These are phyloP conservation scores for Micractinium sp. DNA, from an alignment of 139 green algal genomes.

Conservation along the genomic window DNA sequence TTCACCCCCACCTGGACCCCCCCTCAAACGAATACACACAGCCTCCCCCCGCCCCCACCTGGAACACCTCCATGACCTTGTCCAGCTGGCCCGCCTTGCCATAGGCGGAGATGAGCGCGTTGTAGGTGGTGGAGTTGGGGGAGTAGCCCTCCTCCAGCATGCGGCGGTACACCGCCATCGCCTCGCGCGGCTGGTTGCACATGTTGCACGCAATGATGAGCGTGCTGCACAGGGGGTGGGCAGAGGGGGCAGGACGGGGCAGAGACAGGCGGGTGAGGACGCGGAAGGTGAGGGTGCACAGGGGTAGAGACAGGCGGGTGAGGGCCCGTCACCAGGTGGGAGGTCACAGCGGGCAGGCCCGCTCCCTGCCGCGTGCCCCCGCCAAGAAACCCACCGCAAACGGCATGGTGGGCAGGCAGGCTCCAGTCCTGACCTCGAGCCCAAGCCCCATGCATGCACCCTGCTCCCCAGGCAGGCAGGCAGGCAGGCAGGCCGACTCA, in stretches of 20 bases:
- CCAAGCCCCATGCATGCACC: background rate
- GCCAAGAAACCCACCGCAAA: no score
- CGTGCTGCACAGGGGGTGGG: slow-evolving; percentile 43
- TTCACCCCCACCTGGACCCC: no score
- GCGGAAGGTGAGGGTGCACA: background rate
- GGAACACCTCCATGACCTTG: slow-evolving; percentile 71
- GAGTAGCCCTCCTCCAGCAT: slow-evolving; percentile 69
- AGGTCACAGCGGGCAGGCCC: background rate
- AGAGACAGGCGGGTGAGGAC: background rate
- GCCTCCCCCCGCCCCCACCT: slow-evolving; percentile 36
- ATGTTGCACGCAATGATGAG: slow-evolving; percentile 92
- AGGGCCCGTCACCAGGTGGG: background rate
- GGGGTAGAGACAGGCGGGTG: background rate
- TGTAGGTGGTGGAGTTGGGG: slow-evolving; percentile 88
- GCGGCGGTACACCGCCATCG: slow-evolving; percentile 57
- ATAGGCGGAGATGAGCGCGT: slow-evolving; percentile 83
- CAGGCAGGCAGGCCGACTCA: background rate
- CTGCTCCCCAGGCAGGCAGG: background rate
- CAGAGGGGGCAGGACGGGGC: background rate
- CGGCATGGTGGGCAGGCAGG: background rate
- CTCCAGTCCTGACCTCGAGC: background rate
- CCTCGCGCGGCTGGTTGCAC: slow-evolving; percentile 85
- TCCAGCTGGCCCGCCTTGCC: slow-evolving; percentile 71
- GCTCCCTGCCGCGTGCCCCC: no score
- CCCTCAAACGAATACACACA: no score